These are phyloP conservation scores for Trichophyton rubrum DNA, from an alignment of 2,329 filamentous ascomycete species.

Conservation along the genomic window DNA sequence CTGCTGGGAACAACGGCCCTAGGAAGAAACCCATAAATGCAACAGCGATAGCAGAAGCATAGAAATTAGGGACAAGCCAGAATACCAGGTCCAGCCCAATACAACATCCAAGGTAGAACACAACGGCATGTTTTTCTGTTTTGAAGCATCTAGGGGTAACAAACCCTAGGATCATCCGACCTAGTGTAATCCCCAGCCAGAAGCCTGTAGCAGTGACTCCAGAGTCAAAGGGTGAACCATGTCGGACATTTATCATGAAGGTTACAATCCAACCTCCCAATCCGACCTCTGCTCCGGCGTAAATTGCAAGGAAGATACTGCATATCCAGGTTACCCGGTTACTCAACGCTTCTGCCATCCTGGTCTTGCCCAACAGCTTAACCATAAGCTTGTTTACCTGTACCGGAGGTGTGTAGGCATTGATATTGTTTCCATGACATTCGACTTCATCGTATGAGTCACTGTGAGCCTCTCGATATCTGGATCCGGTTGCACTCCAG, in stretches of 20 bases:
- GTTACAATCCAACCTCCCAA: slow-evolving; percentile 71
- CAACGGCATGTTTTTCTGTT: slow-evolving; percentile 57
- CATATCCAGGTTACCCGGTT: slow-evolving; percentile 53
- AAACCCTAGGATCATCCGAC: slow-evolving; percentile 61
- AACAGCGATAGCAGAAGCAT: slow-evolving; percentile 60
- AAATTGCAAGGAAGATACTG: slow-evolving; percentile 61
- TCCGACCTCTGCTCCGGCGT: slow-evolving; percentile 61
- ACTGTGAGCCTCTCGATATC: slow-evolving; percentile 34
- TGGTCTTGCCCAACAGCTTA: slow-evolving; percentile 13
- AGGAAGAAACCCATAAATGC: slow-evolving; percentile 65
- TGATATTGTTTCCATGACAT: neutral
- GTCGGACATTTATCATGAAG: slow-evolving; percentile 70
- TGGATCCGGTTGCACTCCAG: slow-evolving; percentile 46
- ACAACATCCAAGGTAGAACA: slow-evolving; percentile 51
- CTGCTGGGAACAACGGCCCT: slow-evolving; percentile 65
- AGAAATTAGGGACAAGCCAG: slow-evolving; percentile 69
- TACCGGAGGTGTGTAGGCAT: neutral
- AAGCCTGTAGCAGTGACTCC: slow-evolving; percentile 69
- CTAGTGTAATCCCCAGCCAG: slow-evolving; percentile 70
- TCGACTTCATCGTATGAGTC: slow-evolving; percentile 13
- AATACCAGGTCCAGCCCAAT: slow-evolving; percentile 59
- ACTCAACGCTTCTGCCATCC: slow-evolving; percentile 20
- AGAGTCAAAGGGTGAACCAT: slow-evolving; percentile 55
- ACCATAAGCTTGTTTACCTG: neutral
- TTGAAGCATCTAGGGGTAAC: slow-evolving; percentile 51